These are phyloP conservation scores for Epichloe uncinata DNA, from an alignment of 2,329 filamentous ascomycete genomes.

Conservation along the genomic window DNA sequence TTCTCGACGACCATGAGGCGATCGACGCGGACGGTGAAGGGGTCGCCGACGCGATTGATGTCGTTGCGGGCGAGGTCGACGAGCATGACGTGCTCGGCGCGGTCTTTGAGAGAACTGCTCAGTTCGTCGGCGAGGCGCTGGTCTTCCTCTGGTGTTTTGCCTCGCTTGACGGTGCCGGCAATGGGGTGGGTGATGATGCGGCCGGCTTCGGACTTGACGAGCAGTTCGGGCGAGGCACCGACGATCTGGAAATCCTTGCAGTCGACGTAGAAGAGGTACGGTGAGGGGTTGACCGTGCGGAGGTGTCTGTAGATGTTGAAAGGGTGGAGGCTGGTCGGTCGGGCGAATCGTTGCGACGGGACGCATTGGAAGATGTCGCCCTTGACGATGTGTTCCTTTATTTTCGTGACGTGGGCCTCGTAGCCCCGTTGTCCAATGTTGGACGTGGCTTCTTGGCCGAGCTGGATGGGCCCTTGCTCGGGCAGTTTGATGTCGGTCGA, in stretches of 20 bases:
- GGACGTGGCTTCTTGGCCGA: conserved; percentile 69
- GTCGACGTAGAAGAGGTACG: conserved; percentile 92
- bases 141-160: conserved; percentile 70
- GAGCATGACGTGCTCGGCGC: conserved; percentile 93
- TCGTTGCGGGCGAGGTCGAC: conserved; percentile 95
- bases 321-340: conserved; percentile 81
- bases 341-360: conserved; percentile 81
- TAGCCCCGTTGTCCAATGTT: conserved; percentile 87
- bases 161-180: conserved; percentile 85
- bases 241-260: conserved; percentile 90
- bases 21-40: conserved; percentile 78
- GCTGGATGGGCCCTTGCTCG: conserved; percentile 56
- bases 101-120: conserved; percentile 72
- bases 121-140: conserved; percentile 65
- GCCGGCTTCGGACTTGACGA: conserved; percentile 80
- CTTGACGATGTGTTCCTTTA: conserved; percentile 82
- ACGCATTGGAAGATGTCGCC: conserved; percentile 98
- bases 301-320: conserved; percentile 98
- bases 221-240: conserved; percentile 84
- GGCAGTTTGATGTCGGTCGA: conserved; percentile 66
- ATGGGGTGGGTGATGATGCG: conserved; percentile 94
- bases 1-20: conserved; percentile 86
- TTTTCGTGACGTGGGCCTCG: conserved; percentile 68
- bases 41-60: conserved; percentile 90
- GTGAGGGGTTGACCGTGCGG: conserved; percentile 92